Evolutionary conservation across 225 moss, liverwort and hornwort species (phyloP), one percentile per base, ranked within the genome.

Genomic region (Bryum argenteum): DNA sequence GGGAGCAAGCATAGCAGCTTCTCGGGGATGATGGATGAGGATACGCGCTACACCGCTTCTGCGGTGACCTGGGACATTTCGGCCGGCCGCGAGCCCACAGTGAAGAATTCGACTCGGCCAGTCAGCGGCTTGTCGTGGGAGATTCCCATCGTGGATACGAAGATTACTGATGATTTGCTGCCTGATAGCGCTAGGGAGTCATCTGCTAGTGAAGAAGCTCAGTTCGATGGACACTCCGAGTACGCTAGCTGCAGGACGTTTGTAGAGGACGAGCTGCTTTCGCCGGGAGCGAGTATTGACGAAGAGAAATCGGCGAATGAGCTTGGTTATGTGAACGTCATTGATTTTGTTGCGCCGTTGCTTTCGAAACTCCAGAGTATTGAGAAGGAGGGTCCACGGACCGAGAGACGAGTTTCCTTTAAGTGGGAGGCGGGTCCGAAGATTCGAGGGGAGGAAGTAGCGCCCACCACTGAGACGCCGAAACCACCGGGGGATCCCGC

Each of bases 401-500:
- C 17, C n/a, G 76, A 75, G 41, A 39, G 41, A 9, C 72, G 75
- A 20, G 77, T 95, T 17, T 88, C 82, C 10, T 95, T 92, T 71
- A 85, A 88, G 64, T 92, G 92, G 95, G 88, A 92, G 70, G 89
- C 87, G 8, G 90, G 88, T 19, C 90, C 92, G 11, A 91, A 91
- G 69, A 78, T 88, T 13, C 82, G 86, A 77, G 86, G 50, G 10
- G 71, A 56, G 11, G 72, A 58, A 53, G 51, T 72, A 66, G 70
- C 68, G 66, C 71, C 62, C 13, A 74, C 20, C 28, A 78, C 57
- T 19, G 80, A 28, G 60, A 71, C 55, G 19, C 79, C 60, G 15
- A 69, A 66, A 2, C 65, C 74, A 41, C 83, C 55, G 26, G 65
- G 60, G 54, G 57, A 10, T 12, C 48, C 48, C 1, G 21, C 60